Conservation (phyloP, 257 asterid species). For the Solanum acaule region DNA sequence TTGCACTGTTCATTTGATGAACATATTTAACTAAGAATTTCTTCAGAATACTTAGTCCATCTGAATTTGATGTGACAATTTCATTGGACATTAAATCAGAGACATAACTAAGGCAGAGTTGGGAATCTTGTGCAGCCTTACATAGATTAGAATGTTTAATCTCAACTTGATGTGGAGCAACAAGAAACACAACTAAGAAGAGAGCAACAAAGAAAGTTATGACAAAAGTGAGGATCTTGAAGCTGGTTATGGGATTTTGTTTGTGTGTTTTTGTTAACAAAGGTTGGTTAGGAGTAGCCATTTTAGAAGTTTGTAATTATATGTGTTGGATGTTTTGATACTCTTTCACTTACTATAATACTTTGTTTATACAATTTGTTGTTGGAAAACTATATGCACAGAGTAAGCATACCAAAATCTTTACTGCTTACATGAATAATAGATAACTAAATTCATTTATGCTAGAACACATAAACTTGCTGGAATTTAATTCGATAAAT, state of each 20-base stretch:
- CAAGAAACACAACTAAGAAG: slow-evolving; percentile 4
- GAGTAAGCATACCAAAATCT: too few species aligned
- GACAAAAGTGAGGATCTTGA: slow-evolving; percentile 19
- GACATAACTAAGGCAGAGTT: slow-evolving; percentile 13
- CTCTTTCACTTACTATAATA: not conserved
- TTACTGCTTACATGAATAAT: too few species aligned
- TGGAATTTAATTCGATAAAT: too few species aligned
- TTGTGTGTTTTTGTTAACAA: slow-evolving; percentile 8
- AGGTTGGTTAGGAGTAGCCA: slow-evolving; percentile 20
- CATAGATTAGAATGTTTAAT: slow-evolving; percentile 7
- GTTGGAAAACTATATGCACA: too few species aligned
- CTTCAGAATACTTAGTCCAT: slow-evolving; percentile 1
- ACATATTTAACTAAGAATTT: slow-evolving; percentile 15
- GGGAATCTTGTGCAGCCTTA: slow-evolving; percentile 15
- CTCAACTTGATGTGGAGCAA: slow-evolving; percentile 8
- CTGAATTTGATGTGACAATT: not conserved
- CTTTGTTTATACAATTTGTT: not conserved
- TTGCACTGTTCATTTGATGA: slow-evolving; percentile 8
- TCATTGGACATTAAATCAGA: slow-evolving; percentile 7
- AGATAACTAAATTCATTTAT: too few species aligned
- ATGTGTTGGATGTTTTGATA: not conserved
- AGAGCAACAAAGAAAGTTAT: not conserved
- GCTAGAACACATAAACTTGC: too few species aligned
- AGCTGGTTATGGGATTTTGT: not conserved
- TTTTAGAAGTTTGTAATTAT: not conserved